phyloP scores from a whole-genome alignment of 2,329 filamentous ascomycete genomes.

The Calonectria honghensis region DNA sequence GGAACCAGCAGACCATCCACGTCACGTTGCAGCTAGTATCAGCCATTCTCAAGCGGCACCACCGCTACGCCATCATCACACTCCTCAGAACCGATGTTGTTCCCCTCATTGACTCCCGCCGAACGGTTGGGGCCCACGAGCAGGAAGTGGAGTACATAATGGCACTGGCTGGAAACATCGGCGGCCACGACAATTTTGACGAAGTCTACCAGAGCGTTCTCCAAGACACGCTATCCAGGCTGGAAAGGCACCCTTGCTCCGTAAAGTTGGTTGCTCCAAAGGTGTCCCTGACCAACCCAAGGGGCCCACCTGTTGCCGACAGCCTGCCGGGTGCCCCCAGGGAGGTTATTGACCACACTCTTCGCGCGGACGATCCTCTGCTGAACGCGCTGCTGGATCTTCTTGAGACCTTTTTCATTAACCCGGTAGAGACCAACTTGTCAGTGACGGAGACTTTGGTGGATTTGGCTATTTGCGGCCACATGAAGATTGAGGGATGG shows the following conservation, averaged over 20 bases:
- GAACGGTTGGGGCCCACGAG: constrained; percentile 84
- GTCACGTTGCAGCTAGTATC: constrained; percentile 92
- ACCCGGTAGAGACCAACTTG: constrained; percentile 93
- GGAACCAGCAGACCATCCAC: constrained; percentile 90
- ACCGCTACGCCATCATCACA: constrained; percentile 87
- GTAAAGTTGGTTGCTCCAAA: constrained; percentile 79
- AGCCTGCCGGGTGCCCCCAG: constrained; percentile 77
- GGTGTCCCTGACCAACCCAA: constrained; percentile 73
- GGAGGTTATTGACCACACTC: constrained; percentile 76
- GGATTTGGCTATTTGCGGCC: constrained; percentile 88
- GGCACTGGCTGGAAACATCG: constrained; percentile 79
- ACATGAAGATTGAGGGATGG: constrained; percentile 93
- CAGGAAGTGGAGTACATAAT: constrained; percentile 84
- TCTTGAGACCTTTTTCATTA: constrained; percentile 88
- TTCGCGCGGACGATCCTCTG: constrained; percentile 77
- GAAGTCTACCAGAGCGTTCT: constrained; percentile 83
- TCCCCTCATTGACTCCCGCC: constrained; percentile 71
- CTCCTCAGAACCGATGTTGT: constrained; percentile 81
- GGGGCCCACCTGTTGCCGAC: constrained; percentile 72
- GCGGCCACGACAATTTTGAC: constrained; percentile 81
- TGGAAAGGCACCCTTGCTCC: constrained; percentile 85
- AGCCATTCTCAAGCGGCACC: constrained; percentile 89
- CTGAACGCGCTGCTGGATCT: constrained; percentile 81
- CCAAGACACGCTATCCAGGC: constrained; percentile 80
- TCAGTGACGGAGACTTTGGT: constrained; percentile 89